These are phyloP conservation scores for Geotrichum candidum DNA, from an alignment of 1,139 yeast species.

Conservation along the genomic window DNA sequence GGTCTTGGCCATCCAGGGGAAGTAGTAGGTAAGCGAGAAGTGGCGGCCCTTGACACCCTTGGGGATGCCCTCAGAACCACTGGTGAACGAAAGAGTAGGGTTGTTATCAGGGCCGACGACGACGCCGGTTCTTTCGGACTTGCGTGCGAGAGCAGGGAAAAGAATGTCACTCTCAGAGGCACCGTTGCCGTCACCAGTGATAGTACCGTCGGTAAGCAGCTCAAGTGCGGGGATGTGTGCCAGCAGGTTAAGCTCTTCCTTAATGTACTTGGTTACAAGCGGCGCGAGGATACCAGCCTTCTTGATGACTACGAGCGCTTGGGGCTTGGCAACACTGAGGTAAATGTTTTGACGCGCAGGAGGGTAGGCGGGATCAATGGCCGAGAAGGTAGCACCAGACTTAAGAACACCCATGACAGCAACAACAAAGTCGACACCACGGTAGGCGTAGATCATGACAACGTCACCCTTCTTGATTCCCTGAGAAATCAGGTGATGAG, in stretches of 20 bases:
- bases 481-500: conserved; percentile 72
- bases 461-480: conserved; percentile 90
- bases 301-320: conserved; percentile 78
- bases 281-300: conserved; percentile 82
- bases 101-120: conserved; percentile 95
- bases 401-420: conserved; percentile 97
- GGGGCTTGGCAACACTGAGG: conserved; percentile 87
- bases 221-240: conserved; percentile 73
- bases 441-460: conserved; percentile 93
- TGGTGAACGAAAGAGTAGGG: conserved; percentile 95
- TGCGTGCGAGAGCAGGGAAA: conserved; percentile 41
- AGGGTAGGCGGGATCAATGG: conserved; percentile 97
- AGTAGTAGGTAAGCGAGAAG: conserved; percentile 90
- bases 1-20: conserved; percentile 95
- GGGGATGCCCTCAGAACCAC: conserved; percentile 97
- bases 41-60: conserved; percentile 98
- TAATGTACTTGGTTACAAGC: conserved; percentile 70
- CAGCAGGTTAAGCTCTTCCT: conserved; percentile 61
- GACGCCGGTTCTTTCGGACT: conserved; percentile 70
- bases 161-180: conserved; percentile 46
- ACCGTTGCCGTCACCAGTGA: conserved; percentile 50
- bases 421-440: conserved; percentile 94
- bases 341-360: conserved; percentile 95
- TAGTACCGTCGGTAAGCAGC: conserved; percentile 67
- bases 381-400: conserved; percentile 98